Base-by-base conservation (phyloP, 1,284 basidiomycete genomes). In the Hypsizygus ulmarius region DNA sequence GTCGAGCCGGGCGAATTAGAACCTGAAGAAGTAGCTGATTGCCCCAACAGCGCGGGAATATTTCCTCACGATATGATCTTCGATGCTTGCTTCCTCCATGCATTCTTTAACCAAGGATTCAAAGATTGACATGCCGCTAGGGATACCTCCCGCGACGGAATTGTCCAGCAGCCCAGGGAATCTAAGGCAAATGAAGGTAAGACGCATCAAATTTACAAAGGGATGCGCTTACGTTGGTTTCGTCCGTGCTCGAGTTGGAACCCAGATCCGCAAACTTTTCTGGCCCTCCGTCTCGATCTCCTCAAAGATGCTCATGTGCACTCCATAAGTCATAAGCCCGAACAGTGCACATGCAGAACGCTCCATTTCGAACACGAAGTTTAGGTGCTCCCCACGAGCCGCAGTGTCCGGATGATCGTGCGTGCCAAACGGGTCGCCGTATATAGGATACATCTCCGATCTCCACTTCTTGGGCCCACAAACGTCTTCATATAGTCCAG, bases 41-140 rank as follows among this genome's bases (percentile, higher is more conserved):
- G 74, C 72, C 3, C 85, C 83, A n/a, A 73, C 78, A 25, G 74
- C 65, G 57, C 76, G 83, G 14, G 85, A 73, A 52, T 84, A 66
- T 35, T 71, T 67, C 39, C 75, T 68, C 1, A 90, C 82, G 28
- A 92, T 60, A 9, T 74, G 64, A 45, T 83, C 81, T 1, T 77
- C 71, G 15, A 97, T 74, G 56, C 84, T 90, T 11, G 93, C 95
- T 66, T 97, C 94, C 62, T 97, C 95, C 74, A 84, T 85, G 54
- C 91, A 89, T 67, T 99, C 96, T 61, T 97, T 95, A 35, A 97
- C 78, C 44, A 98, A 75, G 3, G 84, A 78, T 46, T 94, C 88
- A 45, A 89, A 79, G 0, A 82, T 72, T 0, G 74, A 66, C 68
- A 90, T 84, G 1, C 94, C 92, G 5, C 85, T 82, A 0, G 85